Percentiles rank a stretch among this genome's conserved stretches.
These are phyloP conservation scores for Papilionanthe hybrid DNA, from an alignment of 116 monocot genomes.

Conservation along the genomic window DNA sequence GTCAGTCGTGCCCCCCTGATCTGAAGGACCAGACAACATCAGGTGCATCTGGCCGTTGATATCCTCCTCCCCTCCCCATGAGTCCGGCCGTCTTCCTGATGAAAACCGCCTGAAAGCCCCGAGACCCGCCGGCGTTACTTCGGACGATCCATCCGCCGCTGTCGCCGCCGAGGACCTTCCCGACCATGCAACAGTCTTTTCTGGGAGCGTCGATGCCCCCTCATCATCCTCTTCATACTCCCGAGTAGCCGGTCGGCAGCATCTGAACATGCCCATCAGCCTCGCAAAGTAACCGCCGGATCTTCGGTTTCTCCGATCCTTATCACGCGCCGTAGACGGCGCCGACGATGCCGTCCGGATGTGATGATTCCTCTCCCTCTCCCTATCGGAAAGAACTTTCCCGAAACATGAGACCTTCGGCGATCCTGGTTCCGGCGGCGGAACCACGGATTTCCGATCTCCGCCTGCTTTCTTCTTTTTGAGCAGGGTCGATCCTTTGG, in stretches of 20 bases:
- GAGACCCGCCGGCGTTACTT: constrained; percentile 24
- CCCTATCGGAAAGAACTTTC: constrained; percentile 32
- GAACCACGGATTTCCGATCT: constrained; percentile 11
- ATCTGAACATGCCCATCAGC: background rate
- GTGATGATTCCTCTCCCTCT: background rate
- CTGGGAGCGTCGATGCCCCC: background rate
- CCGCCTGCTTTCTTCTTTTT: constrained; percentile 7
- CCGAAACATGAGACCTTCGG: constrained; percentile 43
- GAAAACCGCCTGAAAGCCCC: constrained; percentile 41
- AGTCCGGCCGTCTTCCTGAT: constrained; percentile 36
- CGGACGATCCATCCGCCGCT: background rate
- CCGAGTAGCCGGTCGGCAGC: background rate
- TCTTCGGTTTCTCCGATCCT: background rate
- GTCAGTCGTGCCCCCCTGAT: background rate
- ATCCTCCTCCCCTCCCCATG: constrained; percentile 31
- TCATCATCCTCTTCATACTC: background rate
- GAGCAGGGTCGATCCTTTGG: constrained; percentile 15
- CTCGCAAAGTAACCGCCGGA: constrained; percentile 21
- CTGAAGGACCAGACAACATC: background rate
- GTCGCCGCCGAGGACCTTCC: background rate
- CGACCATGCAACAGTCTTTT: constrained; percentile 7
- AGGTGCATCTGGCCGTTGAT: constrained; percentile 4
- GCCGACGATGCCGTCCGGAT: background rate
- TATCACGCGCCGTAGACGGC: background rate
- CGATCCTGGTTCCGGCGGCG: constrained; percentile 23